Base-by-base conservation (phyloP, 2,329 filamentous ascomycete genomes). In the Epichloe festucae region DNA sequence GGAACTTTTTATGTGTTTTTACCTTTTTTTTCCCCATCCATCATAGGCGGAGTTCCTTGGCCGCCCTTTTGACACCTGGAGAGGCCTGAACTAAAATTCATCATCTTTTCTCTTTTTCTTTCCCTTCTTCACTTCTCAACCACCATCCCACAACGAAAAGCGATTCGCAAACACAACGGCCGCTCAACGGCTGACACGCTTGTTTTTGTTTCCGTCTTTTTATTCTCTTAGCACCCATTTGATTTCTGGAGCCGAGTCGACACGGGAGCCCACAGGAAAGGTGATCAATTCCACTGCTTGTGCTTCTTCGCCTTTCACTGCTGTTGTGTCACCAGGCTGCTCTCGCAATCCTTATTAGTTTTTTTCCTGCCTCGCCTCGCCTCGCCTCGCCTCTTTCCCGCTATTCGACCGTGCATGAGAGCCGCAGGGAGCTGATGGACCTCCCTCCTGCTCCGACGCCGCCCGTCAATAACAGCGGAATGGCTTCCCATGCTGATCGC, bases 391-490 rank as follows among this genome's bases (percentile, higher is more conserved):
- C 34, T 42, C 31, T 47, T 14, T 54, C 49, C 15, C 39, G 4
- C 17, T 35, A 6, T 41, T 34, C 35, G 41, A 34, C 19, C 19
- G 52, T 38, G 31, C 34, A 40, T 17, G 27, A 21, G n/a, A 27
- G 34, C 52, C 41, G 7, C 36, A 54, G 54, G 51, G 64, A 61
- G 61, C 60, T 62, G 54, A 67, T 71, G 61, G 69, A 71, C 59
- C 67, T 78, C 58, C 74, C 73, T 50, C 71, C 75, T 54, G 76
- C 77, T 53, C 75, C 74, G 53, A 76, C 73, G 61, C 71, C 70
- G 55, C 71, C 71, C 49, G 65, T 69, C 57, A 70, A 67, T 53
- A 66, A 59, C 55, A 64, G 63, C 58, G 64, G 65, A 59, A 63
- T 67, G 63, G 64, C 64, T 4, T 65, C 67, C 49, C 66, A 65